Evolutionary conservation across 2,329 filamentous ascomycete species (phyloP), one percentile per base, ranked within the genome.

Genomic region (Monilinia fructicola): DNA sequence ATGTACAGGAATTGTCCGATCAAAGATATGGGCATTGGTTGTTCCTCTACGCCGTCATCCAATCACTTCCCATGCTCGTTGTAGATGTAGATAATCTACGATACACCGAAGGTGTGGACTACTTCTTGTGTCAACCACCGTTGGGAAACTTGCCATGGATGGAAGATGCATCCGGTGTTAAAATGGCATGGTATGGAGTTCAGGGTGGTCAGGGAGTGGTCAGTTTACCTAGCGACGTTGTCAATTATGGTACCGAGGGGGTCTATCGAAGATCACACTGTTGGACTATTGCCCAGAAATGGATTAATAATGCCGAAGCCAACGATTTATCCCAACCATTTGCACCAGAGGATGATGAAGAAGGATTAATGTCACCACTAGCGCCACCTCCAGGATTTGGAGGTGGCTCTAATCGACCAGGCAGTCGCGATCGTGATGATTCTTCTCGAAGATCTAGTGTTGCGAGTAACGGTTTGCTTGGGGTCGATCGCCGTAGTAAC

Each of bases 1-100:
- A 81, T 50, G 82, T 87, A 40, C 81, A 84, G n/a, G 90, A 93
- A 71, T 79, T 93, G 53, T 81, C 82, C 46, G 90, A 93, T 72
- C 84, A 90, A 72, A 85, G 91, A 54, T 85, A 89, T 54, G 91
- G 91, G 18, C 87, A 90, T 75, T 95, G 91, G 91, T 81, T 95
- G 61, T 93, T 94, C 79, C 81, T 93, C 67, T 94, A 94, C 74
- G 88, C 87, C 9, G 85, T 92, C 11, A 82, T 94, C 10, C 90
- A 95, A 77, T 88, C 88, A 2, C 81, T 94, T 31, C 91, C 91
- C 5, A 88, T 92, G 82, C 81, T 94, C 14, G 89, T 91, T 1
- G 83, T 92, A 44, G 91, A 95, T 76, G 90, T 89, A 0, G 89
- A 90, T 0, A 87, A 84, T 12, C 79, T 93, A 54, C 84, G 83